A percentile compares a stretch with the other conserved stretches of the same genome.
These are phyloP conservation scores for Wickerhamomyces strasburgensis DNA, from an alignment of 805 yeast species.

Conservation along the genomic window DNA sequence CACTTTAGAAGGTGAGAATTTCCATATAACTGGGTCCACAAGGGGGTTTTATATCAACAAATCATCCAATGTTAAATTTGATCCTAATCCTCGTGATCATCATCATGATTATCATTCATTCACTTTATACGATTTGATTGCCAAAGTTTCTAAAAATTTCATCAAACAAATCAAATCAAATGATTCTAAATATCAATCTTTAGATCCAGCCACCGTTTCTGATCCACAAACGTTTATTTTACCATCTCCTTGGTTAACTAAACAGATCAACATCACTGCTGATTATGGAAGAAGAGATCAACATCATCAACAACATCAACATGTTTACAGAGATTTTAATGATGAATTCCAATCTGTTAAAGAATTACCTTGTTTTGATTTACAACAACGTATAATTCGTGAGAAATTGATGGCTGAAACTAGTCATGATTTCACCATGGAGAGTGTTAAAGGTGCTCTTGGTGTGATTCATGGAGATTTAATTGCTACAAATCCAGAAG, in stretches of 20 bases:
- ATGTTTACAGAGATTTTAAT: constrained; percentile 69
- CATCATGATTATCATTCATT: constrained; percentile 23
- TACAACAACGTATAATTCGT: constrained; percentile 65
- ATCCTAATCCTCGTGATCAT: constrained; percentile 46
- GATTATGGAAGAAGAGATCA: constrained; percentile 28
- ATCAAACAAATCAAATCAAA: constrained; percentile 41
- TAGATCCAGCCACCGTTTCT: constrained; percentile 51
- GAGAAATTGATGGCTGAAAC: constrained; percentile 72
- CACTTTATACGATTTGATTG: constrained; percentile 56
- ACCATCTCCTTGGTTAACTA: constrained; percentile 70
- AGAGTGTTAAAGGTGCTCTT: constrained; percentile 77
- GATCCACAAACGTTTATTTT: constrained; percentile 58
- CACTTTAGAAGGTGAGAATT: constrained; percentile 77
- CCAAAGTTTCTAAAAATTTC: constrained; percentile 62
- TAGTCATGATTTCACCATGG: constrained; percentile 67
- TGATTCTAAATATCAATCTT: constrained; percentile 35
- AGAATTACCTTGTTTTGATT: constrained; percentile 56
- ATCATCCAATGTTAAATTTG: constrained; percentile 63
- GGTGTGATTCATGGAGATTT: constrained; percentile 70
- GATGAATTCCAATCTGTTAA: constrained; percentile 82
- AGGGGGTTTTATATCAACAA: constrained; percentile 78
- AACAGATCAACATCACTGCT: constrained; percentile 17
- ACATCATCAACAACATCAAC: too few relatives aligned
- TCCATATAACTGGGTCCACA: constrained; percentile 72
- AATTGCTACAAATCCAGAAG: constrained; percentile 76